These are phyloP conservation scores for Scleromitrula shiraiana DNA, from an alignment of 2,329 filamentous ascomycete species.

Conservation along the genomic window DNA sequence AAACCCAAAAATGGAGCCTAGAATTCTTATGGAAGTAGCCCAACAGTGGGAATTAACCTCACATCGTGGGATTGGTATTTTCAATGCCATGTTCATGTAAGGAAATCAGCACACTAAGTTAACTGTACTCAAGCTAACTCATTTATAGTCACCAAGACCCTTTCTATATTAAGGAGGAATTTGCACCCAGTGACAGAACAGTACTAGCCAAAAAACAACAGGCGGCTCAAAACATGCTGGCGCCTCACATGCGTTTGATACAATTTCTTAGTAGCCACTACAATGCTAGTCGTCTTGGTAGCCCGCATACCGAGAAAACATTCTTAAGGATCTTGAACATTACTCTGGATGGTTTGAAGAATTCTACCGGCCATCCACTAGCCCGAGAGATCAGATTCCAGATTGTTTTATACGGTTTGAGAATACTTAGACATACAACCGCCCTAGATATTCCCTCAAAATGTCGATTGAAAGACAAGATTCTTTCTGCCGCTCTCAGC, in stretches of 20 bases:
- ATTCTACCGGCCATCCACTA: constrained; percentile 71
- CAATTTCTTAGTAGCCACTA: constrained; percentile 94
- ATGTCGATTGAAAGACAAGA: constrained; percentile 81
- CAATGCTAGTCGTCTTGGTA: constrained; percentile 82
- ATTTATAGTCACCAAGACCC: constrained; percentile 62
- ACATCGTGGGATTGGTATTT: constrained; percentile 69
- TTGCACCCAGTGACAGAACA: constrained; percentile 80
- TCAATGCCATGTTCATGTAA: constrained; percentile 61
- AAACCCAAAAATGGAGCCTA: constrained; percentile 79
- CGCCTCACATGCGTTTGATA: constrained; percentile 76
- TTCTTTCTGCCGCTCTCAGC: constrained; percentile 74
- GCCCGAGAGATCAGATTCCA: constrained; percentile 89
- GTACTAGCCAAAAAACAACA: constrained; percentile 68
- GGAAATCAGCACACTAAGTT: constrained; percentile 22
- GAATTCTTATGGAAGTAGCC: constrained; percentile 77
- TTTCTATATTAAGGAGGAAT: constrained; percentile 86
- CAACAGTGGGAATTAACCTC: constrained; percentile 88
- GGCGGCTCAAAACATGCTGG: constrained; percentile 70
- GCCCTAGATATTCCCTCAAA: constrained; percentile 55
- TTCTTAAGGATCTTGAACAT: constrained; percentile 75
- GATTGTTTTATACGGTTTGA: constrained; percentile 73
- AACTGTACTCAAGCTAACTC: constrained; percentile 26
- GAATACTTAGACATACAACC: constrained; percentile 65
- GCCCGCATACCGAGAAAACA: constrained; percentile 68
- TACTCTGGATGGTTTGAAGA: constrained; percentile 67